Base-by-base conservation (phyloP, 1,139 yeast genomes). In the Suhomyces yuchorum region DNA sequence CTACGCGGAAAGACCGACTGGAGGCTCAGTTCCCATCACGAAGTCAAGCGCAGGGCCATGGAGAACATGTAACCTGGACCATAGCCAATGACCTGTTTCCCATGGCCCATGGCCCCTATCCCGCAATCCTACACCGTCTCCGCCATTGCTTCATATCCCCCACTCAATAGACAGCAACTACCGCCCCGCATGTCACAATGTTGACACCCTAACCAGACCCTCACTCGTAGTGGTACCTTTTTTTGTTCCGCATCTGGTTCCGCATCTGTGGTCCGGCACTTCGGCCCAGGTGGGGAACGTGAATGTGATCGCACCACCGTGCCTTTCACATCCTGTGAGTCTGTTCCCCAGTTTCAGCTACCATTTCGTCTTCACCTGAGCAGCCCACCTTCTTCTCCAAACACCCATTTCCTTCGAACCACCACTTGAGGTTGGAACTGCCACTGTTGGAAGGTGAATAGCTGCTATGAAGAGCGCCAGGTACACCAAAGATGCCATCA, bases 1-100 rank as follows among this genome's bases (percentile, higher is more conserved):
- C 66, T 88, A 52, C 78, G 75, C 60, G 81, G 84, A 53, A 75
- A 77, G 48, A 82, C 75, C 54, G 71, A 63, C 48, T 75, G 80
- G 80, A 60, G 79, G 45, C 62, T 75, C 36, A 72, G 77, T 50
- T 61, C 71, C 8, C 75, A 71, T 22, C 61, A 68, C 19, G 68
- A 63, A 18, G 63, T 65, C 5, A 71, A 70, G 55, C 60, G 66
- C 43, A 56, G 64, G 48, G 71, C 75, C 2, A 52, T 71, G 23
- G 67, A 65, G 15, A 58, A 39, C 26, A 39, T 39, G 42, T 30
- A 30, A n/a, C 8, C 4, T 2, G 9, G 9, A n/a, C n/a, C n/a
- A n/a, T n/a, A n/a, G n/a, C n/a, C n/a, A n/a, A n/a, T n/a, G n/a
- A n/a, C n/a, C n/a, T n/a, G n/a, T n/a, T 15, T 3, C 2, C 3